phyloP scores from a whole-genome alignment of 2,329 filamentous ascomycete genomes.

The Hypoxylon sp. region DNA sequence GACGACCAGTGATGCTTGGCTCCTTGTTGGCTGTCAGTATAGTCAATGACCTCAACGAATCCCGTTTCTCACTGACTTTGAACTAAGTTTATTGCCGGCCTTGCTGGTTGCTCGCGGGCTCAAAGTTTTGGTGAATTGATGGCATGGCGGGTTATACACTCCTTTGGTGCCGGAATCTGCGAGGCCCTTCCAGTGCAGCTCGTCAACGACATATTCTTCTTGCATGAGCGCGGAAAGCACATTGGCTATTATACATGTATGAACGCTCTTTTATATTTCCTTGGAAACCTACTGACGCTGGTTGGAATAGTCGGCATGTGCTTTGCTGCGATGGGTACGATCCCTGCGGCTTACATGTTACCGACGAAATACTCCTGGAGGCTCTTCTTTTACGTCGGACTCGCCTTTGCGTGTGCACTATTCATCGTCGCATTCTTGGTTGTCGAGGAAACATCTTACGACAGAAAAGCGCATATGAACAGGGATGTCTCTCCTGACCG shows the following conservation, averaged over 20 bases:
- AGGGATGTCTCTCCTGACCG: slow-evolving; percentile 26
- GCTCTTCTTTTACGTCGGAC: slow-evolving; percentile 73
- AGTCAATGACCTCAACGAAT: neutral
- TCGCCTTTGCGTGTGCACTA: slow-evolving; percentile 65
- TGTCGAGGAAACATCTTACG: slow-evolving; percentile 67
- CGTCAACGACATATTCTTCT: slow-evolving; percentile 63
- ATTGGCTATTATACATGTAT: slow-evolving; percentile 72
- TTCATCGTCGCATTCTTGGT: slow-evolving; percentile 65
- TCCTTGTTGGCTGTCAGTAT: slow-evolving; percentile 57
- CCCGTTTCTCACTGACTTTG: slow-evolving; percentile 9
- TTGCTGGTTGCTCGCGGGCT: slow-evolving; percentile 58
- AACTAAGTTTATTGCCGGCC: slow-evolving; percentile 58
- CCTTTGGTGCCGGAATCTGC: slow-evolving; percentile 61
- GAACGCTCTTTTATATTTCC: neutral
- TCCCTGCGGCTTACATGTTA: slow-evolving; percentile 74
- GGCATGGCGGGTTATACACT: slow-evolving; percentile 58
- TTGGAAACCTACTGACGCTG: slow-evolving; percentile 13
- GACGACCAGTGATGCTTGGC: slow-evolving; percentile 61
- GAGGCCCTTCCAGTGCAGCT: slow-evolving; percentile 63
- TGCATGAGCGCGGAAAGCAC: slow-evolving; percentile 65
- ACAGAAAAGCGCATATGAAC: slow-evolving; percentile 49
- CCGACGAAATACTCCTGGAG: slow-evolving; percentile 71
- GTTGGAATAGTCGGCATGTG: slow-evolving; percentile 64
- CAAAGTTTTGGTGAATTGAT: slow-evolving; percentile 58
- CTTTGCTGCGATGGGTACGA: slow-evolving; percentile 68